Percentiles rank a stretch among this genome's conserved stretches.
phyloP scores from a whole-genome alignment of 2,329 filamentous ascomycete genomes.

The Epichloe hybrida region DNA sequence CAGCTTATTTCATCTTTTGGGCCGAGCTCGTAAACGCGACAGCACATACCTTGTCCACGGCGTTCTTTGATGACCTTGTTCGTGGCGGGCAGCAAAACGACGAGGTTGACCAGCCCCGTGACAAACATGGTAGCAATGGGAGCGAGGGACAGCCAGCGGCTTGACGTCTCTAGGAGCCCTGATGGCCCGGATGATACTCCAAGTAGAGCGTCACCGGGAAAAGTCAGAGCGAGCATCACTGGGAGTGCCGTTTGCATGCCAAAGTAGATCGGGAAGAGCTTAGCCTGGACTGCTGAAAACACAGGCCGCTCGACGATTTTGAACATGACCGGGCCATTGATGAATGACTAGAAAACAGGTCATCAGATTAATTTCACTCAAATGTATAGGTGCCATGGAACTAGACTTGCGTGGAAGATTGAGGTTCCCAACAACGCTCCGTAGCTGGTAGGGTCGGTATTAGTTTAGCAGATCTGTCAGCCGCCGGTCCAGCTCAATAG shows the following conservation, averaged over 20 bases:
- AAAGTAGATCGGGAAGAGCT: slow-evolving; percentile 83
- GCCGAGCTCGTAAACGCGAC: not conserved
- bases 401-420: slow-evolving; percentile 57
- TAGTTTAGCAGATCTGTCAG: slow-evolving; percentile 7
- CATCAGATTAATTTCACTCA: not conserved
- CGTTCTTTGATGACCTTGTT: slow-evolving; percentile 60
- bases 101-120: slow-evolving; percentile 57
- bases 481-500: not conserved
- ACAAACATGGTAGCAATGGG: slow-evolving; percentile 58
- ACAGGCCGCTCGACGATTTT: slow-evolving; percentile 61
- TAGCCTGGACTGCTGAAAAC: slow-evolving; percentile 69
- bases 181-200: slow-evolving; percentile 33
- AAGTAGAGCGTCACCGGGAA: slow-evolving; percentile 47
- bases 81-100: slow-evolving; percentile 62
- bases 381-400: not conserved
- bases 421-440: slow-evolving; percentile 77
- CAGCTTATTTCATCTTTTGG: slow-evolving; percentile 3
- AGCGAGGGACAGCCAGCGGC: slow-evolving; percentile 49
- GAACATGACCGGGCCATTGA: slow-evolving; percentile 62
- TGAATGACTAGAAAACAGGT: slow-evolving; percentile 46
- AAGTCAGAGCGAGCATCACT: slow-evolving; percentile 61
- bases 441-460: slow-evolving; percentile 45
- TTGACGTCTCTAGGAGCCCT: slow-evolving; percentile 45
- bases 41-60: slow-evolving; percentile 58
- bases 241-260: slow-evolving; percentile 67